Base-by-base conservation (phyloP, 306 rosid genomes). In the Prunus persica region DNA sequence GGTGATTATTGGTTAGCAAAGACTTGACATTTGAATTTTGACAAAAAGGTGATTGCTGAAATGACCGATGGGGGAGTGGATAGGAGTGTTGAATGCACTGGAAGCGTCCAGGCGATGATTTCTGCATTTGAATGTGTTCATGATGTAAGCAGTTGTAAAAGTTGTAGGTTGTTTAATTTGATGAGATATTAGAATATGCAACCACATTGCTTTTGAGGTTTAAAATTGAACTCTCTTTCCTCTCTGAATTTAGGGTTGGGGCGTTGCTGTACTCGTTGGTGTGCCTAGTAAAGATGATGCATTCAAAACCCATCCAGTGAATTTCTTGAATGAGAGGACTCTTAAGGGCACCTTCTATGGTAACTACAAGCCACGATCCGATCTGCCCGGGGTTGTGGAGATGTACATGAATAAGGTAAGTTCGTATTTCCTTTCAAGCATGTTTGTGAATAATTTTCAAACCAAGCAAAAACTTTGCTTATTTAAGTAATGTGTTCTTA, bases 61-160 rank as follows among this genome's bases (percentile, higher is more conserved):
- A 87, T 93, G 96, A 93, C 98, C 3, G 72, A 86, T 8, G 97
- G 97, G 62, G 98, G 97, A 47, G 98, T 93, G 25, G 98, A 93
- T 81, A 89, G 96, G 38, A 91, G 96, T 34, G 72, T 93, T 27
- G 98, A 93, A 76, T 93, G 98, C 73, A 93, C 97, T 0, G 97
- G 97, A 25, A 93, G 93, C 82, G 34, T 90, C 61, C 97, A 93
- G 74, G 97, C 97, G 34, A 91, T 91, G 96, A 85, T 90, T 77
- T 88, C 98, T 7, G 97, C 98, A 6, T 93, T 93, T 25, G 98
- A 93, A 87, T 91, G 97, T 50, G 97, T 93, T 47, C 98, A 93
- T 8, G 96, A 93, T 82, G 98, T 93, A 84, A 38, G 49, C 46
- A 27, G 28, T 50, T 27, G 2, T 28, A 28, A 63, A 16, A 10